Conservation (phyloP, 257 asterid species). For the Salvia hispanica region DNA sequence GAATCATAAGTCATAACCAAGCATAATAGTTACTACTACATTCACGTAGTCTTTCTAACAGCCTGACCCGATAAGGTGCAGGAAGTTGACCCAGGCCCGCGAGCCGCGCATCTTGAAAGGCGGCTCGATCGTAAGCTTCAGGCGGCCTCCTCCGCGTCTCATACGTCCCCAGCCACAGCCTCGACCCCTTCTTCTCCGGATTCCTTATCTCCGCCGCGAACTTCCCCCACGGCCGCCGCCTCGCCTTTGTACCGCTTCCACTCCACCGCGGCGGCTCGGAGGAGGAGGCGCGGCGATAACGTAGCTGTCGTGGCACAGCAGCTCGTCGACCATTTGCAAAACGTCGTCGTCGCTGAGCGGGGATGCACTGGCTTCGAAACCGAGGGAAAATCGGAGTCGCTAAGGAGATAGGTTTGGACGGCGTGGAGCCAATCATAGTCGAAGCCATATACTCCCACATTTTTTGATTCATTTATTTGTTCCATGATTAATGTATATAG, state of each 20-base stretch:
- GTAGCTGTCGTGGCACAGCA: conserved; percentile 18
- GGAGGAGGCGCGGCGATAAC: neutral
- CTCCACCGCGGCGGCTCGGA: conserved; percentile 17
- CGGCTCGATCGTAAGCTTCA: conserved; percentile 55
- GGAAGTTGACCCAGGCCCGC: conserved; percentile 52
- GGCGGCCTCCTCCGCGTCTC: conserved; percentile 62
- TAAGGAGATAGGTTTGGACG: conserved; percentile 33
- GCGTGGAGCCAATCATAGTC: conserved; percentile 21
- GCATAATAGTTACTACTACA: too few species aligned
- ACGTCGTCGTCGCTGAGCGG: conserved; percentile 14
- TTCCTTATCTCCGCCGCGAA: conserved; percentile 60
- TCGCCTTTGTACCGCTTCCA: conserved; percentile 55
- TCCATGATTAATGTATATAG: neutral
- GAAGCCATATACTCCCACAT: conserved; percentile 24
- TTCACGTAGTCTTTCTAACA: too few species aligned
- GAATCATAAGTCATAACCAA: too few species aligned
- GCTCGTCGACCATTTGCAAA: conserved; percentile 31
- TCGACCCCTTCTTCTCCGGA: conserved; percentile 42
- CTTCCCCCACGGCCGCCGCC: conserved; percentile 62
- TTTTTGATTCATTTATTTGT: conserved; percentile 25
- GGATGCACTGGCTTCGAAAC: neutral
- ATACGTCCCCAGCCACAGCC: conserved; percentile 59
- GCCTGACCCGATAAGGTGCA: conserved; percentile 46
- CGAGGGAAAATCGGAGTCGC: conserved; percentile 16
- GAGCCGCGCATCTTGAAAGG: conserved; percentile 48